Evolutionary conservation across 1,284 basidiomycete species (phyloP), one percentile per base, ranked within the genome.

Genomic region (Sporisorium reilianum): DNA sequence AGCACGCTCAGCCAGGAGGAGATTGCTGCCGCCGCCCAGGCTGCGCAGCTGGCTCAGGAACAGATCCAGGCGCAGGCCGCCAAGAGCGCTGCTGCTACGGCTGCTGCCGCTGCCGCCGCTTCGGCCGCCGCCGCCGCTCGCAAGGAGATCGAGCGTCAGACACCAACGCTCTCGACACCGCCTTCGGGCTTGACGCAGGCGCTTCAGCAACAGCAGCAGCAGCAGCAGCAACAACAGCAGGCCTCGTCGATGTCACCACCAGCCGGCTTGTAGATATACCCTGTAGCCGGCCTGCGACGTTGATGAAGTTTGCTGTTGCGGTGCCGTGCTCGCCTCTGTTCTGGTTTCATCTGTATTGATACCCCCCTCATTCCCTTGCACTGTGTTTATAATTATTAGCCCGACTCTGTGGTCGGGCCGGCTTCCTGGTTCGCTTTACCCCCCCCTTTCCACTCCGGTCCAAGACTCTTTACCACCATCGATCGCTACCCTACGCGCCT

Each of bases 11-110:
- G 67, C 40, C 75, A 76, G 23, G 81, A 77, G 59, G 79, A 80
- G 65, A 79, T 84, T 52, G 80, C 78, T 20, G 80, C 80, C 16
- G 82, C 82, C 20, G 82, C 82, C 7, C 71, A 79, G 28, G 80
- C 81, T 26, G 82, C 81, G 12, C 79, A 80, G 65, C 50, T 76
- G 36, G 68, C 79, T 38, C 71, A 77, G 70, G 76, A 80, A 59
- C 72, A 79, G 60, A 71, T 72, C 40, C 72, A 77, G 60, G 78
- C 76, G 14, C 70, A 78, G 55, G 72, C 73, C 32, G 69, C 68
- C 55, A 78, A 78, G 59, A 75, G 61, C 49, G 72, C 72, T 30
- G 72, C 72, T 40, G 72, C 63, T 11, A 75, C 72, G 12, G 72
- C 72, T 26, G 62, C 72, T 32, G 66, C 72, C 16, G 72, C 72